A percentile compares a stretch with the other conserved stretches of the same genome.
Conservation (phyloP, 805 yeast species). For the Metschnikowia gruessii region DNA sequence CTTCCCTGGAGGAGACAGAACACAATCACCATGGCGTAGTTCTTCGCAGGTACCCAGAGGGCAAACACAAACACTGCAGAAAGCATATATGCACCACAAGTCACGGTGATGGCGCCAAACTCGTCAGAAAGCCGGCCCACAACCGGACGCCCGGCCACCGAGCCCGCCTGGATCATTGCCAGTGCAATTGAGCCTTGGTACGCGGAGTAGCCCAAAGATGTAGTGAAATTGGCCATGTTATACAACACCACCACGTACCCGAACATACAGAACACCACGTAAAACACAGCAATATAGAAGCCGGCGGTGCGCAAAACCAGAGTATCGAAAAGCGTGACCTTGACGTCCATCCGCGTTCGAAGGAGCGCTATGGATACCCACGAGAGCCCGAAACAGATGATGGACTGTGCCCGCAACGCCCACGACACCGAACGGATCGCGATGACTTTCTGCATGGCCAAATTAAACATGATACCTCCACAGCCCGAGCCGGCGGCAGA, state of each 20-base stretch:
- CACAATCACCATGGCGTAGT: conserved; percentile 51
- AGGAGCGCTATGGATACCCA: conserved; percentile 17
- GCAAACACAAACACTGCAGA: conserved; percentile 32
- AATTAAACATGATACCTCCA: conserved; percentile 51
- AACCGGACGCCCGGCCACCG: conserved; percentile 52
- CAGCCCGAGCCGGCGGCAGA: conserved; percentile 48
- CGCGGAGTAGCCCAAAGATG: conserved; percentile 54
- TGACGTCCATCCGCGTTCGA: conserved; percentile 20
- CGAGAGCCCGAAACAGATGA: conserved; percentile 16
- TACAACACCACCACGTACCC: conserved; percentile 62
- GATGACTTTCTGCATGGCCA: conserved; percentile 40
- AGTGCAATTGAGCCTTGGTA: conserved; percentile 56
- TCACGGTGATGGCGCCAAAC: conserved; percentile 51
- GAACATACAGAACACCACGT: conserved; percentile 48
- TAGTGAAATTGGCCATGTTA: conserved; percentile 57
- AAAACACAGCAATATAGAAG: conserved; percentile 40
- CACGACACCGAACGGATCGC: conserved; percentile 39
- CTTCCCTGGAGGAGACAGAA: conserved; percentile 54
- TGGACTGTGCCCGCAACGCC: conserved; percentile 48
- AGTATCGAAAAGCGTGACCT: conserved; percentile 39
- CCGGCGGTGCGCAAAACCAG: conserved; percentile 39
- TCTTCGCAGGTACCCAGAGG: conserved; percentile 44
- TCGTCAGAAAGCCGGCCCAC: conserved; percentile 51
- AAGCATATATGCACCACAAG: conserved; percentile 24
- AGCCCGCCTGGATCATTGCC: conserved; percentile 60